phyloP scores from a whole-genome alignment of 2,329 filamentous ascomycete genomes.

The Alternaria infectoria region DNA sequence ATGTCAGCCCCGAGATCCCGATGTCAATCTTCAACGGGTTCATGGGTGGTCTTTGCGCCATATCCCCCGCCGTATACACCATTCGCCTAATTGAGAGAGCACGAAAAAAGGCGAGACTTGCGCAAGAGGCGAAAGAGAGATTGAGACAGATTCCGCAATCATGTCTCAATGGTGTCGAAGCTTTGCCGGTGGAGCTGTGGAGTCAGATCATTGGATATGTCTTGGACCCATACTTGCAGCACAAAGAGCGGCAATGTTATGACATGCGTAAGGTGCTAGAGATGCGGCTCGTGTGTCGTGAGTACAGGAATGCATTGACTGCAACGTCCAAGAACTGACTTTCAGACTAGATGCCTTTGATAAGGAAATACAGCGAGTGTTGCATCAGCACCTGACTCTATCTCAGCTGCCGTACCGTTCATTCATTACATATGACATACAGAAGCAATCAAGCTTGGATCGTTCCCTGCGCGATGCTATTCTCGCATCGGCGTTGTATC shows the following conservation, averaged over 20 bases:
- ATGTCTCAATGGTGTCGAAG: neutral
- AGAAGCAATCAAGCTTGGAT: neutral
- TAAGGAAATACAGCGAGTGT: neutral
- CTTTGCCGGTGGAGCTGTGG: neutral
- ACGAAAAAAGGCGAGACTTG: neutral
- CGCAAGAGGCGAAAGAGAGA: neutral
- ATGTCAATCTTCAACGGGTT: neutral
- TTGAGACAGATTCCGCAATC: neutral
- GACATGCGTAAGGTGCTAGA: neutral
- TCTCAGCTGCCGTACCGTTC: neutral
- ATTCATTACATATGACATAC: neutral
- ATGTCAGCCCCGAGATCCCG: neutral
- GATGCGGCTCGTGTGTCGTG: neutral
- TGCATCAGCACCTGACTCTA: neutral
- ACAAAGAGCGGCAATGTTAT: neutral
- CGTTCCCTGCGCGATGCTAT: neutral
- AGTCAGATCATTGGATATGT: neutral
- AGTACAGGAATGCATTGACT: neutral
- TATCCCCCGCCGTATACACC: neutral
- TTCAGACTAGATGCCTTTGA: neutral
- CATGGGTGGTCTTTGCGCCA: neutral
- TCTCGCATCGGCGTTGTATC: neutral
- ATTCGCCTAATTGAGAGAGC: neutral
- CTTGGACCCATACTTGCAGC: neutral
- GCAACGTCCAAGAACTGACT: neutral